phyloP scores from a whole-genome alignment of 2,329 filamentous ascomycete species.

The Colletotrichum theobromicola region DNA sequence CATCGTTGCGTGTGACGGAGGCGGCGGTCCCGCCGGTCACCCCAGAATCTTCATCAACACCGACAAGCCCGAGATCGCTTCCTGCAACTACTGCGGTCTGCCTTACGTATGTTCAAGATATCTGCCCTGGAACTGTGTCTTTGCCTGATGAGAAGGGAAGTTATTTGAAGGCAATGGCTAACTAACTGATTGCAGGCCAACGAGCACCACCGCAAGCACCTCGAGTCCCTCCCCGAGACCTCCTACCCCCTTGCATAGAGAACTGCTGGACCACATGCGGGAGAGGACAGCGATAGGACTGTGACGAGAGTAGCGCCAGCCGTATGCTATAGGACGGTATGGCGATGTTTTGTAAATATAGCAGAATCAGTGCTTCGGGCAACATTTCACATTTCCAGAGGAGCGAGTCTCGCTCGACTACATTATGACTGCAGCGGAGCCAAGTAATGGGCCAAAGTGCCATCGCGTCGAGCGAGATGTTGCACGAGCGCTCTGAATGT shows the following conservation, averaged over 20 bases:
- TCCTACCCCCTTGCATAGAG: constrained; percentile 76
- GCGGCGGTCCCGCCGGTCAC: constrained; percentile 88
- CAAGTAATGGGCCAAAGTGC: not conserved
- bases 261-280: not conserved
- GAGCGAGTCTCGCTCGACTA: not conserved
- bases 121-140: too few species aligned
- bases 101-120: constrained; percentile 89
- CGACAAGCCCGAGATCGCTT: constrained; percentile 92
- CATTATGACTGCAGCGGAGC: not conserved
- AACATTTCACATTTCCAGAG: not conserved
- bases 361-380: constrained; percentile 17
- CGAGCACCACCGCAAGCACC: constrained; percentile 83
- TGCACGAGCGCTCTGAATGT: not conserved
- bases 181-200: constrained; percentile 68
- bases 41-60: constrained; percentile 97
- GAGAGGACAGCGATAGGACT: not conserved
- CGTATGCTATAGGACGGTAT: not conserved
- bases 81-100: constrained; percentile 91
- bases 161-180: not conserved
- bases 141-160: not conserved
- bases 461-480: accelerated
- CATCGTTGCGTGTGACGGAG: constrained; percentile 87
- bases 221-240: constrained; percentile 81
- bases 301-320: not conserved
- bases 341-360: constrained; percentile 22